Conservation (phyloP, 169 alveolate species). For the Fabrea salina region DNA sequence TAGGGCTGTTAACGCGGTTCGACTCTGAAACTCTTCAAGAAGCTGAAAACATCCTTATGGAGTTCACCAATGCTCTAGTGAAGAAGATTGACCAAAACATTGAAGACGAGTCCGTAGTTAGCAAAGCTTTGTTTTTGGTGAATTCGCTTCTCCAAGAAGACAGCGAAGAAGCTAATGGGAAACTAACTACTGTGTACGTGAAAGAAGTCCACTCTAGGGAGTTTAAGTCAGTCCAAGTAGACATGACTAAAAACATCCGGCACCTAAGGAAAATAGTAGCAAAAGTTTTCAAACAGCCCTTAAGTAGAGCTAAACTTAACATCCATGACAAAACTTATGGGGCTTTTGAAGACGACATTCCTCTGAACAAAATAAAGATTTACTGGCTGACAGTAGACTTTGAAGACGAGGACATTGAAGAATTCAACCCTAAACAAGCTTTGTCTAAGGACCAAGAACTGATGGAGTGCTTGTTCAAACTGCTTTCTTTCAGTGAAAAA, state of each 20-base stretch:
- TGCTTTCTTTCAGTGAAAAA: neutral
- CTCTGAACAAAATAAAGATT: neutral
- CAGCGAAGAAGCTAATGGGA: neutral
- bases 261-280: neutral
- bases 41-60: neutral
- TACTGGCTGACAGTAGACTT: neutral
- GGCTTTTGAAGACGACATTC: neutral
- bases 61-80: neutral
- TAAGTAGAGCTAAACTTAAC: neutral
- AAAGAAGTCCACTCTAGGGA: neutral
- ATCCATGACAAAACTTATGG: neutral
- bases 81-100: neutral
- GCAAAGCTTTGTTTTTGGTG: neutral
- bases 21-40: neutral
- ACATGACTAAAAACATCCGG: neutral
- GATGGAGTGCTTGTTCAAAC: neutral
- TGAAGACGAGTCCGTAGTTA: neutral
- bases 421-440: neutral
- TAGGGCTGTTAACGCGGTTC: neutral
- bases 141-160: neutral
- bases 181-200: neutral
- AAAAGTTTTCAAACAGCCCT: neutral
- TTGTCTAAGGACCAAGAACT: neutral
- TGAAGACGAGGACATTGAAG: neutral
- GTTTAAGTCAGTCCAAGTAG: neutral